A percentile compares a stretch with the other conserved stretches of the same genome.
phyloP scores from a whole-genome alignment of 129 eudicot genomes.

The Apium graveolens region DNA sequence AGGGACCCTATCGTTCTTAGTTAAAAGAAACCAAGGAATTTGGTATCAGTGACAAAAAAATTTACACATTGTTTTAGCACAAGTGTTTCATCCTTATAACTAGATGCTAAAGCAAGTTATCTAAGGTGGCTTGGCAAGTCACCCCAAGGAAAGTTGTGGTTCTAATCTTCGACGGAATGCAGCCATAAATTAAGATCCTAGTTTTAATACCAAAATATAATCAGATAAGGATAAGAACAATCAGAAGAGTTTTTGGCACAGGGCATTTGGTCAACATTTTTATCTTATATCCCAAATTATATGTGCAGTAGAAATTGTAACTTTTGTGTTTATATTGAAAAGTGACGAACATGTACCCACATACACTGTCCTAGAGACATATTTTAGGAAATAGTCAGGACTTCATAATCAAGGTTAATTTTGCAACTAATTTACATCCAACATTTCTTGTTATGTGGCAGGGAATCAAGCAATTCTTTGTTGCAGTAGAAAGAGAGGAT shows the following conservation, averaged over 20 bases:
- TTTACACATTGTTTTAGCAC: not conserved
- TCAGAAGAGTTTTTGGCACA: not conserved
- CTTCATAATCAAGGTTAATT: not conserved
- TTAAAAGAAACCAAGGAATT: too few species aligned
- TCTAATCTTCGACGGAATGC: not conserved
- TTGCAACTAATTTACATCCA: not conserved
- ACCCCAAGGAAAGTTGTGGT: too few species aligned
- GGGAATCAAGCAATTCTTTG: constrained; percentile 97
- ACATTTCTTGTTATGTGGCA: constrained; percentile 17
- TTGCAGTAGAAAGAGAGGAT: constrained; percentile 90
- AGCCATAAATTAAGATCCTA: not conserved
- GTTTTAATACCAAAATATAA: not conserved
- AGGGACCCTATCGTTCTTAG: not conserved
- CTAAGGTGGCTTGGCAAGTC: too few species aligned
- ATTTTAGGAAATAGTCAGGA: not conserved
- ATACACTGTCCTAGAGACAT: too few species aligned
- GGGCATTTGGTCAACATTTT: not conserved
- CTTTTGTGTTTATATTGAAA: too few species aligned
- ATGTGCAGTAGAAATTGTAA: too few species aligned
- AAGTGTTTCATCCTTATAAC: not conserved
- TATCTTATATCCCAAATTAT: not conserved
- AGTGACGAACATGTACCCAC: too few species aligned
- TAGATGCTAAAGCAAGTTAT: not conserved
- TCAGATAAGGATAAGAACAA: not conserved
- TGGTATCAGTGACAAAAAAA: too few species aligned